Conservation (phyloP, 805 yeast genomes). For the Blastobotrys robertii region DNA sequence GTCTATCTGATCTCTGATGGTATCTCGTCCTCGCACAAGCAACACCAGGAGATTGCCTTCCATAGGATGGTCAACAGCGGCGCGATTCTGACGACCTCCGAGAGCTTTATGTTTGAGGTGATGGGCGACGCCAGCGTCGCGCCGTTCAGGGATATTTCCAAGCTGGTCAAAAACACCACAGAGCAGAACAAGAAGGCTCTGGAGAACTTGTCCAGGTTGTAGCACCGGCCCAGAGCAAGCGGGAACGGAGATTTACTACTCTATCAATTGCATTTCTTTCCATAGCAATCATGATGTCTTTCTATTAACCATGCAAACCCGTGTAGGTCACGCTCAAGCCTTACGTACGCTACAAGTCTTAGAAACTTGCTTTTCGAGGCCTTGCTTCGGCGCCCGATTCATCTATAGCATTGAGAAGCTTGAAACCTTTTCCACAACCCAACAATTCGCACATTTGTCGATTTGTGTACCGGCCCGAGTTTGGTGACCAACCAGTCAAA, state of each 20-base stretch:
- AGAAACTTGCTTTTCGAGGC: no score
- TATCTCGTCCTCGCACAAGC: constrained; percentile 11
- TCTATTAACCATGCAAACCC: no score
- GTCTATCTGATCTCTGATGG: constrained; percentile 17
- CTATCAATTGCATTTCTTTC: background rate
- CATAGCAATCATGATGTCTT: no score
- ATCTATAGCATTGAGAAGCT: no score
- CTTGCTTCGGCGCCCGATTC: no score
- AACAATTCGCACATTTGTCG: no score
- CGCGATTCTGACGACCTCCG: constrained; percentile 14
- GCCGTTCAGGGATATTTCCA: constrained; percentile 10
- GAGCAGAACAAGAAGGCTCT: constrained; percentile 9
- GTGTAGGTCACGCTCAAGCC: no score
- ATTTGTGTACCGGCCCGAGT: no score
- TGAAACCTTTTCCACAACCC: no score
- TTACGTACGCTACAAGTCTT: no score
- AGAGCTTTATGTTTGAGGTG: constrained; percentile 13
- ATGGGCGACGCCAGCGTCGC: constrained; percentile 13
- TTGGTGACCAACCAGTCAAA: no score
- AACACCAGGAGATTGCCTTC: constrained; percentile 14
- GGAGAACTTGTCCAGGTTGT: constrained; percentile 8
- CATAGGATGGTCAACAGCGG: constrained; percentile 11
- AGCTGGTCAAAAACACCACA: constrained; percentile 11
- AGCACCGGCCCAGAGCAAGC: background rate
- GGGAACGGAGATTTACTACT: no score